Conservation (phyloP, 768 basidiomycete species). For the Hericium erinaceus region DNA sequence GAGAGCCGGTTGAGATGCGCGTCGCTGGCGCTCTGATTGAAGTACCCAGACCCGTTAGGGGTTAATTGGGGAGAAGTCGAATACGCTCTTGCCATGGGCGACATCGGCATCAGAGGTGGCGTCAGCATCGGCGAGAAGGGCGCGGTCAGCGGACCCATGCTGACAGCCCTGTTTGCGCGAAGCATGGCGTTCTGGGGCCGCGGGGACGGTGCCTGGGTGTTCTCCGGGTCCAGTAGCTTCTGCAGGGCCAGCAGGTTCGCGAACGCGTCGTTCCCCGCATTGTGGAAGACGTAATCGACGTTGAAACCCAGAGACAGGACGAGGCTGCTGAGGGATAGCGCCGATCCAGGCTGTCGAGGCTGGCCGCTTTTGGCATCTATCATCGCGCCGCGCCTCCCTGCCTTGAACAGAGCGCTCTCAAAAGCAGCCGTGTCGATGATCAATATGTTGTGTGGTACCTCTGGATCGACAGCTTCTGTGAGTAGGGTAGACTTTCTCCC, state of each 20-base stretch:
- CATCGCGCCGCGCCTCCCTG: conserved; percentile 53
- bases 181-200: conserved; percentile 1
- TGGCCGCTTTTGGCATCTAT: conserved; percentile 47
- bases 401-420: conserved; percentile 53
- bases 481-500: neutral
- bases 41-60: neutral
- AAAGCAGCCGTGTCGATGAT: conserved; percentile 54
- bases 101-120: conserved; percentile 2
- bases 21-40: neutral
- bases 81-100: conserved; percentile 2
- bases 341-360: conserved; percentile 39
- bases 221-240: conserved; percentile 49
- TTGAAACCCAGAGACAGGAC: conserved; percentile 48
- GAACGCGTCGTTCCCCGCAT: conserved; percentile 77
- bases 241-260: conserved; percentile 62
- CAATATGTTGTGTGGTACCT: conserved; percentile 65
- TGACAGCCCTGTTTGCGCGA: neutral
- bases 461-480: conserved; percentile 26
- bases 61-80: conserved; percentile 3
- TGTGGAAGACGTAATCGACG: conserved; percentile 42
- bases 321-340: conserved; percentile 54
- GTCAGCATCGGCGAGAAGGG: conserved; percentile 6
- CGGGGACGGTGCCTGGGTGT: conserved; percentile 23
- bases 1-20: no score
- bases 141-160: conserved; percentile 2